These are phyloP conservation scores for Fusarium sambucinum DNA, from an alignment of 2,329 filamentous ascomycete genomes.

Conservation along the genomic window DNA sequence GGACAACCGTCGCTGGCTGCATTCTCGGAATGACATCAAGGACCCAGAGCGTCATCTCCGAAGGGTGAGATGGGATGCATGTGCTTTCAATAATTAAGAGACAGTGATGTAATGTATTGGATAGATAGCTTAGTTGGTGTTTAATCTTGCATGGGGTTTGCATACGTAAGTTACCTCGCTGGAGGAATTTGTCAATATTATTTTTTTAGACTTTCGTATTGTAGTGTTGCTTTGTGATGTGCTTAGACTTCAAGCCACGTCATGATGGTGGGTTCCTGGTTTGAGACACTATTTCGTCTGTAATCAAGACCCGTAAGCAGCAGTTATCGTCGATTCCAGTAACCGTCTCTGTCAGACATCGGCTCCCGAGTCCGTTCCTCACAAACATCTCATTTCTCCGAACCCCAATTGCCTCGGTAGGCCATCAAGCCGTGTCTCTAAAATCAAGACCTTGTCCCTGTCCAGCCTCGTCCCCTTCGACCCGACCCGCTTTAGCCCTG, in stretches of 20 bases:
- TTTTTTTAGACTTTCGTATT: background rate
- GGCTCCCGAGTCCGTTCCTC: too few species aligned
- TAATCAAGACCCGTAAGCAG: background rate
- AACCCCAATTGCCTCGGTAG: background rate
- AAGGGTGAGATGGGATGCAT: conserved; percentile 53
- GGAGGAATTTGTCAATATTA: background rate
- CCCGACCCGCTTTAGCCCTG: background rate
- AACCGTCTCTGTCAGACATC: too few species aligned
- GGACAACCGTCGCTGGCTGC: conserved; percentile 54
- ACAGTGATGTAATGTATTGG: background rate
- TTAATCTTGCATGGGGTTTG: background rate
- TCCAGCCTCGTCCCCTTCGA: background rate
- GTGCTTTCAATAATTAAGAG: conserved; percentile 36
- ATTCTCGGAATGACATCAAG: conserved; percentile 50
- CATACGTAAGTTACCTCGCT: too few species aligned
- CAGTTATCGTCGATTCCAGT: background rate
- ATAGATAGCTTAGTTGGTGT: background rate
- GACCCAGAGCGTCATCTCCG: conserved; percentile 53
- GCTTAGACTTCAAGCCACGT: background rate
- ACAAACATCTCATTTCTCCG: background rate
- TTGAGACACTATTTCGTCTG: background rate
- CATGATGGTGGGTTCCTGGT: background rate
- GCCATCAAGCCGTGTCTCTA: background rate
- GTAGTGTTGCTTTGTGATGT: background rate
- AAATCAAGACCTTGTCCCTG: background rate